Evolutionary conservation across 78 protist species (phyloP), one percentile per base, ranked within the genome.

Genomic region (Cavenderia fasciculata): DNA sequence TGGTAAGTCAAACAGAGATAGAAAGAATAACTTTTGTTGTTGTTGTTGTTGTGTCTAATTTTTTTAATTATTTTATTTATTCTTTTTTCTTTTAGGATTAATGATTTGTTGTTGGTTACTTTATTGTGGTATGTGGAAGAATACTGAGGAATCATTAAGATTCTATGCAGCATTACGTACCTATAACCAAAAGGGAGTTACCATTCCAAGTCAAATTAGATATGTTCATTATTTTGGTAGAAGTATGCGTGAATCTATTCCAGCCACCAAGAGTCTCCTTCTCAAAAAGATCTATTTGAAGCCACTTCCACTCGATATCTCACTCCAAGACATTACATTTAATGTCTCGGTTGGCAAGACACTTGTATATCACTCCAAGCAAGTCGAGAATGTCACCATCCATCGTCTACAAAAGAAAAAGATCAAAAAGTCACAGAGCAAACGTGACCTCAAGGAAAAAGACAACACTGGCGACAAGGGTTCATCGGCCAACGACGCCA

Each of bases 181-280:
- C 43, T 69, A 71, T 62, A 93, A 93, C 70, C 87, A 92, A 68
- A 73, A 94, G 74, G 97, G 97, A 51, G 97, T 95, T 29, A 95
- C 97, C 2, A 95, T 95, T 38, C 97, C 97, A 18, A 40, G 74
- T 57, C 97, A 95, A 59, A 72, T 51, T 52, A 74, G 97, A 23
- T 95, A 94, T 59, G 88, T 95, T n/a, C 47, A 49, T 33, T 92
- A 92, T 61, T 95, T 76, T 82, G 93, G 85, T n/a, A 29, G 54
- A n/a, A 29, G 41, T 27, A 21, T 27, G 40, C 19, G n/a, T 16
- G n/a, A n/a, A n/a, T n/a, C n/a, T n/a, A n/a, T n/a, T n/a, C n/a
- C n/a, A n/a, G n/a, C n/a, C n/a, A 49, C 36, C 18, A 74, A 56
- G 25, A 16, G 57, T 21, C 19, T 51, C 14, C 70, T 74, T 1